Evolutionary conservation across 192 early-diverging fungal species (phyloP), one percentile per base, ranked within the genome.

Genomic region (Kickxella alabastrina): DNA sequence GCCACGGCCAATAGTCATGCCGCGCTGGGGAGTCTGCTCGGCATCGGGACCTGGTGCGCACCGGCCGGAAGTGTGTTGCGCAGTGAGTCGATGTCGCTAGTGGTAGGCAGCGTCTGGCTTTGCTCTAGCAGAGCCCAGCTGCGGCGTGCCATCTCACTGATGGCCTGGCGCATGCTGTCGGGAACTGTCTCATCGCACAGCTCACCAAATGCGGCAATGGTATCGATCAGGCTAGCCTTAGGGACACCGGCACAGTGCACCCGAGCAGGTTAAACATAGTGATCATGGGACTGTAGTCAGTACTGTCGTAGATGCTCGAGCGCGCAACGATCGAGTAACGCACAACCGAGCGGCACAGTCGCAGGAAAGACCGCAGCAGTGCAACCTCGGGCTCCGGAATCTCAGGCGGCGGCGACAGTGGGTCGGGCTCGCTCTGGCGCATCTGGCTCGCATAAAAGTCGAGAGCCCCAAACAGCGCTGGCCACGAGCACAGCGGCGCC

Each of bases 91-190:
- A 56, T 6, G 43, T 62, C 59, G 45, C 26, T 53, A 10, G 66
- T 53, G 2, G 71, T 84, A n/a, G 78, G 65, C 15, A 83, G 71
- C 50, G 75, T 80, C 65, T 84, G 85, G 38, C 75, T 74, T 57
- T 87, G 79, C 56, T 97, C 94, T 44, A 98, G 58, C 14, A 84
- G 74, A 4, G 58, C 59, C 93, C 93, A 98, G 8, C 92, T 80
- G 40, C 87, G 78, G 23, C 52, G 74, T 23, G 87, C 78, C 25
- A 89, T 86, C 17, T 83, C 83, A 52, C 69, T 44, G 10, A 62
- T 52, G 7, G 63, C 43, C 44, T 26, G 34, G 43, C 58, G 62
- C 36, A 62, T 59, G 22, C 25, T 48, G 25, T 37, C 62, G 29
- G 65, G 72, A 13, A 61, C 70, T 28, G 64, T 62, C 15, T 47